Base-by-base conservation (phyloP, 352 stramenopile species). In the Peronospora belbahrii region DNA sequence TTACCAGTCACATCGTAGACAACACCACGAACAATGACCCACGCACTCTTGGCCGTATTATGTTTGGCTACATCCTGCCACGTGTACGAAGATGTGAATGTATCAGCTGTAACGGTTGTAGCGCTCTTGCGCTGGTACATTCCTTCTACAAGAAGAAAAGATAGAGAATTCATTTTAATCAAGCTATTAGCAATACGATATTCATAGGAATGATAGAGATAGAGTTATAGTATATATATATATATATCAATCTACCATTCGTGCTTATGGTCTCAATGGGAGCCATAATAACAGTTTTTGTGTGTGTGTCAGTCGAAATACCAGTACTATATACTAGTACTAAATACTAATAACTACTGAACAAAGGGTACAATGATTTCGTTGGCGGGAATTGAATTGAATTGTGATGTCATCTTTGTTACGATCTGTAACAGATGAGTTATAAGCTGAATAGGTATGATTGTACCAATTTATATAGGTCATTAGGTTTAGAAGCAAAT, bases 21-120 rank as follows among this genome's bases (percentile, higher is more conserved):
- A 36, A 90, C 83, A 51, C 85, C 83, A 56, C 86, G 80, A 53
- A 97, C 83, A 33, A 98, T 95, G 38, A 99, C 83, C 95, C 95
- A 99, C 17, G 92, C 94, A 81, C 98, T 97, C 19, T 88, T 66
- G 19, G 87, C 83, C 40, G 90, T 97, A 67, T 95, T 89, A 65
- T 99, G 95, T 74, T 95, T 81, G 47, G 95, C 87, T 36, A 98
- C 89, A 38, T 98, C 89, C 47, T 89, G 71, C 90, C 88, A 97
- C 48, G 91, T 97, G 67, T 87, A 96, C 43, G 72, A 69, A 52
- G 52, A 46, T 8, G 36, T 44, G 22, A 53, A 43, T 39, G 46
- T 59, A 36, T 56, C 62, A 25, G 25, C 28, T 15, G 65, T 33
- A 3, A 44, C 31, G 4, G 45, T 34, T 28, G 52, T 41, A 7